Conservation (phyloP, 768 basidiomycete genomes). For the Phylloporus sp. region DNA sequence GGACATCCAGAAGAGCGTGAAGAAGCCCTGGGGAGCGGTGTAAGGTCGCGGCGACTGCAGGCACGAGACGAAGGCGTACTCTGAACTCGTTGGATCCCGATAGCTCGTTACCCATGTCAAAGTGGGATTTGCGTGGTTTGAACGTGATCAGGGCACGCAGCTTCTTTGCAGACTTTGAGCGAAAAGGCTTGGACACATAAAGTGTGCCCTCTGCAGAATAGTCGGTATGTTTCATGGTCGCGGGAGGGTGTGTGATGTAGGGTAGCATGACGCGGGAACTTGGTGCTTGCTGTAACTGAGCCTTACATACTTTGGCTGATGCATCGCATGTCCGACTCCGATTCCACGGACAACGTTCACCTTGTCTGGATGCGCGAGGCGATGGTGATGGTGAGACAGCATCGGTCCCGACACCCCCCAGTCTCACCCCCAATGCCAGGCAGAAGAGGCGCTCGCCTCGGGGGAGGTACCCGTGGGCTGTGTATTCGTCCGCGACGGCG, state of each 20-base stretch:
- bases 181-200: conserved; percentile 72
- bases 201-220: conserved; percentile 61
- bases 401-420: neutral
- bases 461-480: conserved; percentile 97
- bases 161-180: conserved; percentile 70
- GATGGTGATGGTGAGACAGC: conserved; percentile 64
- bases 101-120: conserved; percentile 75
- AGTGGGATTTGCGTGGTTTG: conserved; percentile 77
- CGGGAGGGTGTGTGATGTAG: neutral
- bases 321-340: conserved; percentile 2
- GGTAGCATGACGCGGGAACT: neutral
- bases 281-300: no score
- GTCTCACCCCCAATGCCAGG: conserved; percentile 40
- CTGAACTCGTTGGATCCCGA: conserved; percentile 84
- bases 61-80: conserved; percentile 31
- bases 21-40: conserved; percentile 67
- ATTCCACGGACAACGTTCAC: conserved; percentile 28
- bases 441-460: conserved; percentile 78
- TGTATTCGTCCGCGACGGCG: conserved; percentile 80
- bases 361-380: conserved; percentile 80
- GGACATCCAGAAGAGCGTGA: conserved; percentile 90
- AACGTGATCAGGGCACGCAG: conserved; percentile 83
- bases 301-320: neutral
- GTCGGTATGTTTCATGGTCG: conserved; percentile 17
- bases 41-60: conserved; percentile 1